These are phyloP conservation scores for Paramecium caudatum DNA, from an alignment of 73 alveolate genomes.

Conservation along the genomic window DNA sequence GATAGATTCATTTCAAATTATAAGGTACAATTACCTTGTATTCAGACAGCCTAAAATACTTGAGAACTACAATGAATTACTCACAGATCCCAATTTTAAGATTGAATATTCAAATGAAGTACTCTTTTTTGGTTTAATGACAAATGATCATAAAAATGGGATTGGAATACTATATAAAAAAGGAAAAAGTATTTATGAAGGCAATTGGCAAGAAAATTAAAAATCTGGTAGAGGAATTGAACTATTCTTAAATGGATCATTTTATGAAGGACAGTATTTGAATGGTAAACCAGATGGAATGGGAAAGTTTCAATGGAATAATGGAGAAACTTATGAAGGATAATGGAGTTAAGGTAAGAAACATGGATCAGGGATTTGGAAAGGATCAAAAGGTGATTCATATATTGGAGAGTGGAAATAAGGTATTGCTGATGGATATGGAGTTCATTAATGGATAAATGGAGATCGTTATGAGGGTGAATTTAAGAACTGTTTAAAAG, in stretches of 20 bases:
- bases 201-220: slow-evolving; percentile 79
- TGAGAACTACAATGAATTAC: background rate
- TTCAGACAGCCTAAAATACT: slow-evolving; percentile 35
- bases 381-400: slow-evolving; percentile 75
- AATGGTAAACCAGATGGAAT: slow-evolving; percentile 31
- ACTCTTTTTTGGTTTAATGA: background rate
- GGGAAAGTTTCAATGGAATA: slow-evolving; percentile 58
- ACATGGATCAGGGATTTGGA: slow-evolving; percentile 75
- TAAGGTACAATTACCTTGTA: too few species aligned
- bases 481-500: slow-evolving; percentile 79
- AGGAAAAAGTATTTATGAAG: slow-evolving; percentile 77
- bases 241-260: slow-evolving; percentile 74
- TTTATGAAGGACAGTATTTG: slow-evolving; percentile 24
- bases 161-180: background rate
- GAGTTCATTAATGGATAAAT: slow-evolving; percentile 73
- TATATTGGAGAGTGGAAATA: slow-evolving; percentile 74
- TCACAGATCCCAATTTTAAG: background rate
- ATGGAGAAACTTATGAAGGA: slow-evolving; percentile 60
- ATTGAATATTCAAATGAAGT: background rate
- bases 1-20: background rate
- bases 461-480: slow-evolving; percentile 87
- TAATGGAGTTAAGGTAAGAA: slow-evolving; percentile 26
- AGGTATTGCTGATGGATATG: slow-evolving; percentile 74
- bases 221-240: slow-evolving; percentile 81
- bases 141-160: slow-evolving; percentile 13